phyloP scores from a whole-genome alignment of 176 grass and related monocot genomes.

The Bromus sterilis region DNA sequence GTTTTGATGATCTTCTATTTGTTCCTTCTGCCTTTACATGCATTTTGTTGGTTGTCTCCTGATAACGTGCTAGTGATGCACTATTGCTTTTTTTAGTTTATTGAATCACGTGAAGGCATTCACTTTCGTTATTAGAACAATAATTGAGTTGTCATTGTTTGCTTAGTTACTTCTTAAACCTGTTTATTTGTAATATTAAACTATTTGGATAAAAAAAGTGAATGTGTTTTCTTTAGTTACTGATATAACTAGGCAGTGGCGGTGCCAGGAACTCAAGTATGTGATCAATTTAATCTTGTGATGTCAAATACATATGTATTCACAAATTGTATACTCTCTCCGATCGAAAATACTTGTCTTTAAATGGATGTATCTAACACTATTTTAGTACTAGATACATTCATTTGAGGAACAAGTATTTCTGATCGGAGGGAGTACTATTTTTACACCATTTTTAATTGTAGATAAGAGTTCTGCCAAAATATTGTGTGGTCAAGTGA shows the following conservation, averaged over 20 bases:
- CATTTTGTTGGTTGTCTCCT: conserved; percentile 16
- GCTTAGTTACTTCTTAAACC: conserved; percentile 7
- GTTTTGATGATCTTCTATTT: not conserved
- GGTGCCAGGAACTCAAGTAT: no score
- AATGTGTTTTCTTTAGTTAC: not conserved
- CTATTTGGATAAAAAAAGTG: not conserved
- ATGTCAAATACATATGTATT: no score
- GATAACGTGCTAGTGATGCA: not conserved
- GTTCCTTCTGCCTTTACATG: not conserved
- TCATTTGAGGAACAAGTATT: no score
- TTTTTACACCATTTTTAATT: no score
- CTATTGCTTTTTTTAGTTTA: not conserved
- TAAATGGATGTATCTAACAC: no score
- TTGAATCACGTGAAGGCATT: not conserved
- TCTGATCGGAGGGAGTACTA: no score
- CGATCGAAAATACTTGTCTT: no score
- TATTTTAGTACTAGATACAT: no score
- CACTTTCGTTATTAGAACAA: not conserved
- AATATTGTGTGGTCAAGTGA: no score
- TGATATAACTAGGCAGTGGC: not conserved
- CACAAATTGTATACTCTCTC: no score
- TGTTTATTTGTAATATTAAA: not conserved
- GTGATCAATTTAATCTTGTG: no score
- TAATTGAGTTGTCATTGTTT: not conserved
- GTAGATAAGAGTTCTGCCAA: no score